Evolutionary conservation across 345 rosid species (phyloP).

Genomic region (Crucihimalaya himalaica): DNA sequence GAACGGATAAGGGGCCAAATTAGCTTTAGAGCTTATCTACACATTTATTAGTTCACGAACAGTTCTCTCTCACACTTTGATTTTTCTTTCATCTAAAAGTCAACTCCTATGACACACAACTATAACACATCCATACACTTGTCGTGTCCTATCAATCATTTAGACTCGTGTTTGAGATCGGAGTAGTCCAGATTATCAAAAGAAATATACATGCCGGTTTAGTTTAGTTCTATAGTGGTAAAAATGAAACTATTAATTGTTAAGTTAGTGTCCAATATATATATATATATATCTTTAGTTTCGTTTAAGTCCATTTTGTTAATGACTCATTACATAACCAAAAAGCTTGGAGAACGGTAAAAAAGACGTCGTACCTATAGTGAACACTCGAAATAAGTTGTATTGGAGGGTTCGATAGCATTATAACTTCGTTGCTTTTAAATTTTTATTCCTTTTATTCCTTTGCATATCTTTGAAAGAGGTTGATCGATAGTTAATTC

Average conservation of each 20-base stretch:
- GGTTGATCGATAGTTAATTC: not conserved
- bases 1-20: conserved; percentile 7
- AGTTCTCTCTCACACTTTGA: conserved; percentile 2
- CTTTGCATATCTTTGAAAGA: not conserved
- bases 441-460: not conserved
- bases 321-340: not conserved
- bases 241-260: not conserved
- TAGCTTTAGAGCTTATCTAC: conserved; percentile 23
- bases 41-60: conserved; percentile 33
- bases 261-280: not conserved
- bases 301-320: not conserved
- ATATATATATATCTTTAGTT: not conserved
- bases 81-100: conserved; percentile 16
- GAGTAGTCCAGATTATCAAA: not conserved
- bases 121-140: conserved; percentile 29
- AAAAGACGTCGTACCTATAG: not conserved
- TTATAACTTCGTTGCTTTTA: not conserved
- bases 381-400: not conserved
- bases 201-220: not conserved
- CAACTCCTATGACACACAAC: conserved; percentile 28
- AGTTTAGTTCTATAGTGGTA: not conserved
- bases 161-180: not conserved
- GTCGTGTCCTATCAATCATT: conserved; percentile 5
- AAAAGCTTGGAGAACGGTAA: not conserved
- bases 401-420: not conserved